Evolutionary conservation across 768 basidiomycete species (phyloP), one percentile per base, ranked within the genome.

Genomic region (Panaeolus papilionaceus): DNA sequence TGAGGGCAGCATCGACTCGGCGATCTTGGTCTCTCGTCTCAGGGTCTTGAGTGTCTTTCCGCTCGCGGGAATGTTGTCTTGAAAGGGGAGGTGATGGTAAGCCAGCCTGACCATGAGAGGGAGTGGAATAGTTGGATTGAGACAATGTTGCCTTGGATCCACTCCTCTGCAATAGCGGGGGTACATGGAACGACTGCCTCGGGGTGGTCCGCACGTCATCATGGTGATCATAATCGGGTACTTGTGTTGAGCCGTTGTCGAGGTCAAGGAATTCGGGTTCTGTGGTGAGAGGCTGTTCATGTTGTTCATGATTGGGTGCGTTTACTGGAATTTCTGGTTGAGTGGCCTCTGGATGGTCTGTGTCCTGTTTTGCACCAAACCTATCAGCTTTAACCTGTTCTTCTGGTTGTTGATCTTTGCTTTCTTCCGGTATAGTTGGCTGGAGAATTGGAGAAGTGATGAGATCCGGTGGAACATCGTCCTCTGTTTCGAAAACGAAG

Each of bases 401-500:
- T 71, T 71, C 69, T 33, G 63, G 44, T 69, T 77, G 64, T 68
- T 70, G 73, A 67, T 77, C 64, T 67, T 64, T 51, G 45, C 73
- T 72, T 40, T 79, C 75, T 44, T 83, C 82, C 4, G 82, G 82
- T 33, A 81, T 80, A 2, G 89, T 90, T 9, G 92, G 88, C 68
- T 89, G 83, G 14, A 97, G 87, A 26, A 99, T 81, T 28, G 98
- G 98, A 79, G 93, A 95, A 0, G 98, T 99, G 70, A 96, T 92
- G 69, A 99, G 88, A 76, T 96, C 93, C 61, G 88, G 92, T 3
- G 98, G 97, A 38, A 99, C 90, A 67, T 98, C 95, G 44, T 91
- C 94, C 45, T 96, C 94, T 0, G 97, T 98, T 79, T 99, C 97
- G 71, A 99, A 95, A 45, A 99, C 92, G 74, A 99, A 99, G 84